Evolutionary conservation across 1,139 yeast genomes (phyloP), one percentile per base, ranked within the genome.

Genomic region (Yamadazyma friedrichii): DNA sequence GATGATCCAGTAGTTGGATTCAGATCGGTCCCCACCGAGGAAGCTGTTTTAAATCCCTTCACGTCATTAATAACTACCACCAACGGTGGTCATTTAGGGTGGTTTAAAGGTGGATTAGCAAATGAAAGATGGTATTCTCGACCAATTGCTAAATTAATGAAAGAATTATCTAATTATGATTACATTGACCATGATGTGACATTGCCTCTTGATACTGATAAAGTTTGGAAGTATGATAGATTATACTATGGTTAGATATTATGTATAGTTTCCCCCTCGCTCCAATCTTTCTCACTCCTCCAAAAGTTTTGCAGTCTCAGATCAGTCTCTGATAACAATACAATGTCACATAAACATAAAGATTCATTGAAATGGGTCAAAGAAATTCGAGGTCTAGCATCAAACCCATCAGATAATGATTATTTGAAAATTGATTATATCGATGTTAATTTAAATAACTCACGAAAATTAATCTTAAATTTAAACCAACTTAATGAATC

Each of bases 21-120:
- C 36, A 63, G 74, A 40, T 59, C 70, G 8, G 55, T 88, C 28
- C 96, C 96, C 1, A 59, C 65, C 43, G 57, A 63, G 9, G 93
- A 86, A 51, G 78, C 81, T 6, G 56, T 56, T 34, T 62, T 70
- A 34, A 91, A 89, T 54, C 96, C 96, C 9, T 85, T 78, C 58
- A 65, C 84, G 25, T 65, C 80, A 27, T 60, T 87, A 52, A 67
- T 84, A 13, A 77, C 82, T 38, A 87, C 97, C 0, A 75, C 82
- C 27, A 64, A 81, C 25, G 98, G 98, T 42, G 98, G 98, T 9
- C 98, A 93, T 64, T 65, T 79, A 43, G 83, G 81, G 1, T 79
- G 83, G 83, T 77, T 76, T 48, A 20, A 20, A 20, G 24, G 24
- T 20, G 68, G 67, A 36, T 64, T 62, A 47, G 61, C 63, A 36